These are phyloP conservation scores for Venturia pyrina DNA, from an alignment of 2,329 filamentous ascomycete genomes.

Conservation along the genomic window DNA sequence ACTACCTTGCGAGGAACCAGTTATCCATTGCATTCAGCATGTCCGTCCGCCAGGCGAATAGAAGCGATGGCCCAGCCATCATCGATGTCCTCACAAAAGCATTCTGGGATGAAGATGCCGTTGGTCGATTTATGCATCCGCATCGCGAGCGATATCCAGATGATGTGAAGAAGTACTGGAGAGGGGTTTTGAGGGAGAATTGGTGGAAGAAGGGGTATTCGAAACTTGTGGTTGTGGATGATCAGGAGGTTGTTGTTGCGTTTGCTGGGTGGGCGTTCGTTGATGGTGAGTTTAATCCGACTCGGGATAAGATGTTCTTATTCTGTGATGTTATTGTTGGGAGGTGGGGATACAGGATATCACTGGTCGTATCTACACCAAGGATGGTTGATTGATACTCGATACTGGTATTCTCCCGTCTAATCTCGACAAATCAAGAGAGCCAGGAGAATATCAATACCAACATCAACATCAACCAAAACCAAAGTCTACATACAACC, in stretches of 20 bases:
- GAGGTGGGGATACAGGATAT: no score
- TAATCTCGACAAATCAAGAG: no score
- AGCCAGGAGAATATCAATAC: neutral
- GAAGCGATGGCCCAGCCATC: constrained; percentile 18
- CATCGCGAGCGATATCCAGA: constrained; percentile 19
- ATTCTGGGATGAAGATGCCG: constrained; percentile 24
- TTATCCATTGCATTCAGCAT: constrained; percentile 3
- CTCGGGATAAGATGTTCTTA: no score
- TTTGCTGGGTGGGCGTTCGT: neutral
- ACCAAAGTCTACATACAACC: neutral
- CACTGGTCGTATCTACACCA: neutral
- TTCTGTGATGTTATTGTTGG: no score
- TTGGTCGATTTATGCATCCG: constrained; percentile 22
- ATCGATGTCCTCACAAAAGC: constrained; percentile 17
- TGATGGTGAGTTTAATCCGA: neutral
- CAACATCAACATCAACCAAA: no score
- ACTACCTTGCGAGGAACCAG: neutral
- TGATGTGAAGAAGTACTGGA: constrained; percentile 21
- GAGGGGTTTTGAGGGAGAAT: constrained; percentile 14
- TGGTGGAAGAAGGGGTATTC: constrained; percentile 15
- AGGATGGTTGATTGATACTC: neutral
- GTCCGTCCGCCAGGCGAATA: constrained; percentile 17
- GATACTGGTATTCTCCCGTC: neutral
- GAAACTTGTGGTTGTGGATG: constrained; percentile 13
- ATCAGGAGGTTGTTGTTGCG: neutral